Evolutionary conservation across 257 asterid species (phyloP), one percentile per base, ranked within the genome.

Genomic region (Solanum medicagineum): DNA sequence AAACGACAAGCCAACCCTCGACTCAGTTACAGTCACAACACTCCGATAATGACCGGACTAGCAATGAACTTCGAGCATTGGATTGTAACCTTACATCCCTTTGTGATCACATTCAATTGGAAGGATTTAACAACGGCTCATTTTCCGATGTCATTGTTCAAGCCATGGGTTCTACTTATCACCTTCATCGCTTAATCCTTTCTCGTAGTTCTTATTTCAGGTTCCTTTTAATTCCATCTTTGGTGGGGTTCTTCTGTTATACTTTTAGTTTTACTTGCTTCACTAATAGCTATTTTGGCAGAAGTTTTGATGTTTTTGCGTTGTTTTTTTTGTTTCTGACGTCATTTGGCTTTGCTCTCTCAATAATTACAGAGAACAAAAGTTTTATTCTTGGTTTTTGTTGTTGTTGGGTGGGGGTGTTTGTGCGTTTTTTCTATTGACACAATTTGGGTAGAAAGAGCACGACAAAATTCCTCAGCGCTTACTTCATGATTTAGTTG

Each of bases 161-260:
- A 57, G 95, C 98, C 59, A 91, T 93, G 97, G 97, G 92, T 24
- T 92, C 98, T 68, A 89, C 93, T 80, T 97, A 95, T 86, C 93
- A 87, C 59, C 98, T 97, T 83, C 98, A 97, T 86, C 97, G 99
- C 81, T 95, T 97, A 86, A 89, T 97, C 75, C 95, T 97, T 86
- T 97, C 98, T 57, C 95, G 98, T 65, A 97, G 98, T 88, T 92
- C 99, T 84, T 97, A 93, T 84, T 97, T 97, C 93, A 91, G 99
- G 98, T 84, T 65, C 59, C 56, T n/a, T 22, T 74, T 74, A 45
- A 74, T 45, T 47, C 57, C 20, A 13, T 44, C 44, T 36, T 36
- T 36, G 42, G 42, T 36, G 42, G 42, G 42, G 42, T 36, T 36
- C 42, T 36, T 36, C 42, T 36, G 42, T 36, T 36, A 36, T 36